Base-by-base conservation (phyloP, 495 filamentous ascomycete species). In the Lasiosphaeris hirsuta region DNA sequence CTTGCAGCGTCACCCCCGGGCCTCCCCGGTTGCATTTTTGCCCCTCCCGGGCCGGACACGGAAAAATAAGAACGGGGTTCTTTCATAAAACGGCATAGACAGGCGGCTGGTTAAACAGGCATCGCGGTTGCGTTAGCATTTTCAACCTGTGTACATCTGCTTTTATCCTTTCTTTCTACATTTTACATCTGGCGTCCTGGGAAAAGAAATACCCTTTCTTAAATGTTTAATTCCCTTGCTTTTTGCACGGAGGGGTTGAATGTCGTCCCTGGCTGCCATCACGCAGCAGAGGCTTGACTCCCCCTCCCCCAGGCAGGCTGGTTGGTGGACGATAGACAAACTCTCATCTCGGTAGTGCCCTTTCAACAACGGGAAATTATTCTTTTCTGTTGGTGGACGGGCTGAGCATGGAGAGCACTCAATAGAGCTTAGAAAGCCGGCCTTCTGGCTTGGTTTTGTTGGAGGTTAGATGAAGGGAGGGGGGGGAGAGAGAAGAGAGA, bases 71-170 rank as follows among this genome's bases (percentile, higher is more conserved):
- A 51, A 42, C 1, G 41, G 35, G 40, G 44, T 14, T 55, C 19
- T n/a, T 58, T 62, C 60, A 63, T 55, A 19, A 46, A 54, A 49
- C 8, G 46, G 39, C 34, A 51, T 58, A 58, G 56, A 58, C 36
- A 13, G 14, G 33, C 33, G 23, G 36, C 46, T 49, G 46, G 46
- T 13, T n/a, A 14, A 34, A 43, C 33, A 13, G 49, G 49, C 53
- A 41, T 45, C 53, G 19, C 30, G 37, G 53, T n/a, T 17, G 53
- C 14, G 50, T 53, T 41, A 49, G 58, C 54, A 56, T 58, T 60
- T 59, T 54, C 51, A 46, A 11, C 14, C 51, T 37, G 53, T 36
- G 39, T 18, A 51, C 18, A 34, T 40, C 23, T 10, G 42, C 7
- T 53, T 62, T 18, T 35, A 37, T 34, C 34, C 35, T 42, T 36